Base-by-base conservation (phyloP, 306 rosid genomes). In the Pyrus betulifolia region DNA sequence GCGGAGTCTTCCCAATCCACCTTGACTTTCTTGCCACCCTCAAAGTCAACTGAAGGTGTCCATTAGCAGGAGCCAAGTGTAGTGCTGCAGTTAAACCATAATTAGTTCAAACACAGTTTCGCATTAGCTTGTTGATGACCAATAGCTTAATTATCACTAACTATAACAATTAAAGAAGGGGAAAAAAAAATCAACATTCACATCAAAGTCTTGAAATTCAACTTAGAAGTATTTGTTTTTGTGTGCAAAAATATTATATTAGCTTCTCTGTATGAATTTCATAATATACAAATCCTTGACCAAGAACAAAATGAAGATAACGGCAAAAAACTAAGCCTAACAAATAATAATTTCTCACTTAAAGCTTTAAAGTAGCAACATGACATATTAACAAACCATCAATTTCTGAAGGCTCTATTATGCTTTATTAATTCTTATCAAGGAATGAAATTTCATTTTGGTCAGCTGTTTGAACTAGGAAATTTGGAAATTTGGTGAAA, bases 1-100 rank as follows among this genome's bases (percentile, higher is more conserved):
- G 45, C 11, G 10, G 13, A 42, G 46, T 42, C 46, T 42, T 42
- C 13, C 46, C 46, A 42, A 10, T 10, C 46, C 11, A 42, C 14
- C 46, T 42, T 11, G 4, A 12, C 46, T 12, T 42, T 42, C 12
- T 3, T 42, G 4, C 12, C 46, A 42, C 46, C 46, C 14, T 42
- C 14, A 44, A 44, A 11, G 49, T 44, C 14, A 44, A 44, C 14
- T 44, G 1, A 82, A 84, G 78, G 83, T 90, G 93, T 69, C 97
- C 98, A 82, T 95, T 95, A 58, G 97, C 98, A 52, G 93, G 90
- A 77, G 96, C 97, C 97, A 95, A 88, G 79, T 92, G 98, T 46
- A 95, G 93, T 79, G 98, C 97, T 89, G 89, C 76, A 83, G 71
- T 42, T 74, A 74, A 71, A 65, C 40, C 22, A 27, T 35, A 71